These are phyloP conservation scores for Curvularia eragrostidis DNA, from an alignment of 2,329 filamentous ascomycete species.

Conservation along the genomic window DNA sequence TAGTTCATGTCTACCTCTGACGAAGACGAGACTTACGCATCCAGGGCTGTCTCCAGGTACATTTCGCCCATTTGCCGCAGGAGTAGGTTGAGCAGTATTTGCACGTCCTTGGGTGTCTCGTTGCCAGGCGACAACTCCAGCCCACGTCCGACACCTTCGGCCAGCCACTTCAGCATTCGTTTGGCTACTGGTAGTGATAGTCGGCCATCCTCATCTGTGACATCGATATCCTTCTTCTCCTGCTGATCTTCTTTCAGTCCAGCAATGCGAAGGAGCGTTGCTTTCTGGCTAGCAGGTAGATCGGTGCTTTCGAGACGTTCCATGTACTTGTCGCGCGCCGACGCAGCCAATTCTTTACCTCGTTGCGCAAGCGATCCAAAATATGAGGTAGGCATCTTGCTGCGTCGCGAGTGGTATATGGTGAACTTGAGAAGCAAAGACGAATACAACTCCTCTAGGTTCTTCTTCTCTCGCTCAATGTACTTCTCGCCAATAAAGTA, in stretches of 20 bases:
- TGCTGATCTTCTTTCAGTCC: conserved; percentile 77
- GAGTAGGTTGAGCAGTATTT: conserved; percentile 80
- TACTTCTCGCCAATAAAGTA: conserved; percentile 71
- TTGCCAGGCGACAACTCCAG: conserved; percentile 86
- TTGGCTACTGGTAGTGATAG: conserved; percentile 89
- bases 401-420: conserved; percentile 86
- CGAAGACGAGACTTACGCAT: conserved; percentile 54
- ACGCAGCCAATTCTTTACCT: conserved; percentile 84
- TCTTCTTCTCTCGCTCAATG: conserved; percentile 69
- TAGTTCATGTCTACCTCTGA: conserved; percentile 10
- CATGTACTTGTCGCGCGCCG: conserved; percentile 89
- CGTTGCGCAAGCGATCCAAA: conserved; percentile 91
- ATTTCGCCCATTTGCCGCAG: conserved; percentile 88
- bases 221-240: conserved; percentile 85
- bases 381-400: conserved; percentile 89
- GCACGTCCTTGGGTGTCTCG: conserved; percentile 94
- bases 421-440: conserved; percentile 96
- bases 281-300: conserved; percentile 84
- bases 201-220: conserved; percentile 86
- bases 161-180: conserved; percentile 96
- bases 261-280: conserved; percentile 87
- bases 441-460: conserved; percentile 82
- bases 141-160: conserved; percentile 89
- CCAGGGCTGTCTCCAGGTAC: conserved; percentile 70
- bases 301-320: conserved; percentile 88